A percentile compares a stretch with the other conserved stretches of the same genome.
phyloP scores from a whole-genome alignment of 441 rosid genomes.

The Erysimum cheiri region DNA sequence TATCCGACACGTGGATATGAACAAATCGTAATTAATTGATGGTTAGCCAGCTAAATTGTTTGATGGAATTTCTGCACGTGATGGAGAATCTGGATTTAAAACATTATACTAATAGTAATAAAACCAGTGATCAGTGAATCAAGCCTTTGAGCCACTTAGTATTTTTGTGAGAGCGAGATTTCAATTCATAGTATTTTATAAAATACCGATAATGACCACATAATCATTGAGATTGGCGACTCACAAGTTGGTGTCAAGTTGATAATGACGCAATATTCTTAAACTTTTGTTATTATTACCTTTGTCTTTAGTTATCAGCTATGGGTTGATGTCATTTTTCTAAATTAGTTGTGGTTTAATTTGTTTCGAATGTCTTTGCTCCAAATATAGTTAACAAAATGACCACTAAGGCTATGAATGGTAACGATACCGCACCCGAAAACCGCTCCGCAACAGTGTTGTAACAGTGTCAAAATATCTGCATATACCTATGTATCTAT shows the following conservation, averaged over 20 bases:
- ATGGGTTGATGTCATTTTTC: neutral
- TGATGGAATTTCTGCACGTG: conserved; percentile 32
- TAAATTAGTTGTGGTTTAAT: neutral
- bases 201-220: conserved; percentile 28
- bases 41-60: conserved; percentile 6
- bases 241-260: conserved; percentile 28
- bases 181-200: conserved; percentile 16
- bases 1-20: conserved; percentile 10
- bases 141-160: neutral
- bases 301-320: conserved; percentile 5
- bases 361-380: neutral
- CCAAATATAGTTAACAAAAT: neutral
- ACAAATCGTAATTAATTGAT: neutral
- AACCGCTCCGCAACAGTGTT: no score
- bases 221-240: conserved; percentile 35
- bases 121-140: conserved; percentile 12
- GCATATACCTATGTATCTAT: no score
- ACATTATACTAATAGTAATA: neutral
- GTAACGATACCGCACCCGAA: no score
- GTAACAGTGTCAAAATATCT: no score
- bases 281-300: neutral
- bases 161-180: conserved; percentile 14
- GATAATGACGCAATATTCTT: conserved; percentile 32
- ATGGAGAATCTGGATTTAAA: conserved; percentile 26
- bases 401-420: no score